Evolutionary conservation across 2,329 filamentous ascomycete species (phyloP).

Genomic region (Colletotrichum neosansevieriae): DNA sequence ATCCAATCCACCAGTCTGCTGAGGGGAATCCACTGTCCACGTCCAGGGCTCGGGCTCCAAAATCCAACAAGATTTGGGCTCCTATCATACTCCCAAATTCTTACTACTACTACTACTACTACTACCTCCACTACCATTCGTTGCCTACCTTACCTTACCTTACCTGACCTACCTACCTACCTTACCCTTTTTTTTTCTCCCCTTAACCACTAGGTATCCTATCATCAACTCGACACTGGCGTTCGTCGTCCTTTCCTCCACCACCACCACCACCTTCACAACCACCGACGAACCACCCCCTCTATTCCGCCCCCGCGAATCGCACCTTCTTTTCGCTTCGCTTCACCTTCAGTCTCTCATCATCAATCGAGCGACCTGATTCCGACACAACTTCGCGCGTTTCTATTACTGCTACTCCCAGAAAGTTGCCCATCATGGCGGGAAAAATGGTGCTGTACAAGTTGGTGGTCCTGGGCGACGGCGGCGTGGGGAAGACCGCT

Average conservation of each 20-base stretch:
- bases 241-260: slow-evolving; percentile 40
- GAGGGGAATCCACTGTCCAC: slow-evolving; percentile 36
- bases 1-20: slow-evolving; percentile 41
- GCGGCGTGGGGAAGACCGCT: slow-evolving; percentile 94
- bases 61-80: slow-evolving; percentile 40
- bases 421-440: slow-evolving; percentile 70
- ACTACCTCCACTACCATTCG: slow-evolving; percentile 15
- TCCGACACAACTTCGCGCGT: slow-evolving; percentile 31
- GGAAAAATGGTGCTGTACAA: slow-evolving; percentile 97
- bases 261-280: slow-evolving; percentile 40
- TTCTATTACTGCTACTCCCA: slow-evolving; percentile 39
- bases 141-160: slow-evolving; percentile 1
- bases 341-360: slow-evolving; percentile 19
- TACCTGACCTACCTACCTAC: slow-evolving; percentile 20
- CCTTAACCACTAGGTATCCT: slow-evolving; percentile 30
- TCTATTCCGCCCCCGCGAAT: slow-evolving; percentile 37
- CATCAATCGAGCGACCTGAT: slow-evolving; percentile 31
- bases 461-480: slow-evolving; percentile 93
- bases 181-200: slow-evolving; percentile 27
- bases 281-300: slow-evolving; percentile 42
- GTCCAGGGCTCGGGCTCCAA: slow-evolving; percentile 39
- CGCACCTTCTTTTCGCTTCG: slow-evolving; percentile 25
- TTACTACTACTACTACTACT: slow-evolving; percentile 20
- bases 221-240: slow-evolving; percentile 34
- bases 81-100: slow-evolving; percentile 30